Conservation (phyloP, 495 filamentous ascomycete species). For the Penicillium egyptiacum region DNA sequence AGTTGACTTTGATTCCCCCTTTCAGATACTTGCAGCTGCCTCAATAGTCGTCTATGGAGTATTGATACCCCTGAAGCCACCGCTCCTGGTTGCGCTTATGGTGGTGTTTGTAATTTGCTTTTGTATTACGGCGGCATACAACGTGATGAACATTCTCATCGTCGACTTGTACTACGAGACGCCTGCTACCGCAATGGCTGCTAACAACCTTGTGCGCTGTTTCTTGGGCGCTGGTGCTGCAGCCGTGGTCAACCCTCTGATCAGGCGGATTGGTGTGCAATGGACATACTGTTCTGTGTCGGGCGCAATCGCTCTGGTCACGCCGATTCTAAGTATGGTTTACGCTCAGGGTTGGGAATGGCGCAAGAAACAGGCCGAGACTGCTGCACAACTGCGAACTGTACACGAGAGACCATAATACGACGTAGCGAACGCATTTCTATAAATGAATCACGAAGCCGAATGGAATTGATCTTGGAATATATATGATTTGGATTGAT, state of each 20-base stretch:
- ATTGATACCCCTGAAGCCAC: slow-evolving; percentile 22
- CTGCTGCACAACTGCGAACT: neutral
- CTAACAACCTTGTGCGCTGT: slow-evolving; percentile 69
- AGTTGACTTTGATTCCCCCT: neutral
- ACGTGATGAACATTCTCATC: slow-evolving; percentile 41
- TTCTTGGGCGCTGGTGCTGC: slow-evolving; percentile 62
- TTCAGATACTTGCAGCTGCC: slow-evolving; percentile 20
- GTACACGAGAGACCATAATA: neutral
- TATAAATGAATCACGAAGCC: neutral
- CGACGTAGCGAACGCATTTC: neutral
- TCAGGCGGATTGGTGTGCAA: slow-evolving; percentile 25
- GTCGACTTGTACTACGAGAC: slow-evolving; percentile 62
- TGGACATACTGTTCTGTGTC: slow-evolving; percentile 25
- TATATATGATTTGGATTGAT: neutral
- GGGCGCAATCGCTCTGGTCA: slow-evolving; percentile 10
- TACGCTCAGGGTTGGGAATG: slow-evolving; percentile 21
- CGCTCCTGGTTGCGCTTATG: slow-evolving; percentile 49
- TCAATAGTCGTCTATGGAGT: slow-evolving; percentile 21
- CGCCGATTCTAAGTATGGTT: slow-evolving; percentile 22
- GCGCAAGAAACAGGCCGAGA: slow-evolving; percentile 10
- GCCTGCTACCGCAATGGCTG: slow-evolving; percentile 64
- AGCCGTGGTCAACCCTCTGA: slow-evolving; percentile 60
- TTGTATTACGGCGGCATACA: slow-evolving; percentile 54
- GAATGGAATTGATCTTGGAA: neutral
- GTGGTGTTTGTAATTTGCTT: slow-evolving; percentile 55